Conservation (phyloP, 768 basidiomycete genomes). For the Termitomyces eurrhizus region DNA sequence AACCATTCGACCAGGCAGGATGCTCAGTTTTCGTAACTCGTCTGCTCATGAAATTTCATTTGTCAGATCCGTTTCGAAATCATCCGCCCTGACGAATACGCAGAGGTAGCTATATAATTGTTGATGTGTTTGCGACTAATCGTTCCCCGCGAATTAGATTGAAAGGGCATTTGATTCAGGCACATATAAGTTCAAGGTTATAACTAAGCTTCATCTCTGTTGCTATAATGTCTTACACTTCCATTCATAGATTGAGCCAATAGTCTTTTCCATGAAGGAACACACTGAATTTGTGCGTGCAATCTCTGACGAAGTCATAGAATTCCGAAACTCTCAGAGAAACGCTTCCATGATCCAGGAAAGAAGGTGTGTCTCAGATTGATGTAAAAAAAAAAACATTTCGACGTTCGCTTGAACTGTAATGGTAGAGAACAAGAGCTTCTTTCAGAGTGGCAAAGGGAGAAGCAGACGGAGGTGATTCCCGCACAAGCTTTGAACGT, state of each 20-base stretch:
- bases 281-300: slow-evolving; percentile 39
- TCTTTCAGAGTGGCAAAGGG: slow-evolving; percentile 40
- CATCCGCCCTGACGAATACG: slow-evolving; percentile 44
- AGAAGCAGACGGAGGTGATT: slow-evolving; percentile 8
- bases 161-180: slow-evolving; percentile 52
- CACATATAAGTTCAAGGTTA: slow-evolving; percentile 47
- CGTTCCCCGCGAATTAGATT: slow-evolving; percentile 28
- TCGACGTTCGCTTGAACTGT: neutral
- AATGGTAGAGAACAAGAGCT: slow-evolving; percentile 35
- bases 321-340: slow-evolving; percentile 38
- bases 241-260: slow-evolving; percentile 40
- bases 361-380: slow-evolving; percentile 27
- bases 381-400: neutral
- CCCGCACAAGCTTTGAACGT: neutral
- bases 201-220: neutral
- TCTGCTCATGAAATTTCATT: neutral
- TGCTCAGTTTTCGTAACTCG: neutral
- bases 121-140: neutral
- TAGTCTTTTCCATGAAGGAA: slow-evolving; percentile 48
- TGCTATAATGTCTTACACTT: slow-evolving; percentile 33
- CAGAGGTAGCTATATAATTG: slow-evolving; percentile 26
- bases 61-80: slow-evolving; percentile 48
- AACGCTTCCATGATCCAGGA: slow-evolving; percentile 35
- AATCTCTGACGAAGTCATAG: slow-evolving; percentile 36
- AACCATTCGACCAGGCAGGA: slow-evolving; percentile 9